These are phyloP conservation scores for Sphagnurus paluster DNA, from an alignment of 1,284 basidiomycete genomes.

Conservation along the genomic window DNA sequence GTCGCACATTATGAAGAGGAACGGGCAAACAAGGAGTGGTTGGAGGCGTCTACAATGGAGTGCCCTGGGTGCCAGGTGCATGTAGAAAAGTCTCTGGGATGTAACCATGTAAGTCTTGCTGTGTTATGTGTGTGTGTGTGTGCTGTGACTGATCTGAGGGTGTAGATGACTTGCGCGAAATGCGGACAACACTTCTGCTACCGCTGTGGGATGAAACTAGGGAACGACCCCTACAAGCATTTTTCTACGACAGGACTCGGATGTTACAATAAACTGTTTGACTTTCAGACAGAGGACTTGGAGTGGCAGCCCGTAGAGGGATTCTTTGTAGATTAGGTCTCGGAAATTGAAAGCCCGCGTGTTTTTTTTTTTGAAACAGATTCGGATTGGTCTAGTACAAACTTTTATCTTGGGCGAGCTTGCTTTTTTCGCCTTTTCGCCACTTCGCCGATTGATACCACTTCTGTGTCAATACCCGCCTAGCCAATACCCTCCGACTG, in stretches of 20 bases:
- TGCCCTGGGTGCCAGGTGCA: constrained; percentile 70
- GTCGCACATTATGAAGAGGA: constrained; percentile 66
- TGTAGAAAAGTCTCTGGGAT: constrained; percentile 76
- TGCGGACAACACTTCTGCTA: constrained; percentile 79
- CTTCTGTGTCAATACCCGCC: constrained; percentile 52
- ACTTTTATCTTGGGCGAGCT: neutral
- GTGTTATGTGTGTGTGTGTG: neutral
- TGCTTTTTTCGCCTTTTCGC: constrained; percentile 25
- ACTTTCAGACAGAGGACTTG: constrained; percentile 50
- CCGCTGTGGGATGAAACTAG: constrained; percentile 61
- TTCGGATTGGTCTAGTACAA: neutral
- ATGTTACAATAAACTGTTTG: constrained; percentile 71
- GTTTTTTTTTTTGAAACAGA: constrained; percentile 19
- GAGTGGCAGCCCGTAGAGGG: constrained; percentile 18
- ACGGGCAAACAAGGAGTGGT: constrained; percentile 63
- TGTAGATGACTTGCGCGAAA: constrained; percentile 71
- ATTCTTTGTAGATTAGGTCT: constrained; percentile 35
- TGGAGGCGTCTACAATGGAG: constrained; percentile 58
- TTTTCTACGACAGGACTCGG: constrained; percentile 55
- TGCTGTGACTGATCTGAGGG: constrained; percentile 9
- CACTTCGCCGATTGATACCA: constrained; percentile 46
- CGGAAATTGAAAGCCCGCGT: constrained; percentile 35
- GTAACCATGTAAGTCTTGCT: constrained; percentile 63
- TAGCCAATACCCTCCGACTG: constrained; percentile 37
- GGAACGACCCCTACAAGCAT: constrained; percentile 64